Base-by-base conservation (phyloP, 768 basidiomycete species). In the Suillus decipiens region DNA sequence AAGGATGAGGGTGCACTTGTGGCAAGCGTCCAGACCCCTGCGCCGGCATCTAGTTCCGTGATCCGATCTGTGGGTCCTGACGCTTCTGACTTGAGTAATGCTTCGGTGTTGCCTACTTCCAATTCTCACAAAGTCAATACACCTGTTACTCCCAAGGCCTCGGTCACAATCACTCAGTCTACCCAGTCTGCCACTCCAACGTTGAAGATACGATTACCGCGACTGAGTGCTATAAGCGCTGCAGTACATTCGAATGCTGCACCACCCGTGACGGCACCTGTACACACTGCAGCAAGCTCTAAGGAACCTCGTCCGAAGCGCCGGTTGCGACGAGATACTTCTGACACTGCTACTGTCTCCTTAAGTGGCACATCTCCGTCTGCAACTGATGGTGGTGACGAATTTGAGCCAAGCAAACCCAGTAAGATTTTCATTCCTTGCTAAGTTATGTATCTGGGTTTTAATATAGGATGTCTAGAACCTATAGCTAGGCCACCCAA, bases 91-190 rank as follows among this genome's bases (percentile, higher is more conserved):
- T 56, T 56, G 37, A 22, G 24, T 28, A 36, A 22, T 37, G 14
- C 55, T 37, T 24, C 24, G 15, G 24, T 37, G 17, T 39, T 39
- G 24, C 22, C 37, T 19, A 12, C 51, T 19, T 34, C 51, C 37
- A 56, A 56, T 56, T 15, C 24, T 39, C 55, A 36, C n/a, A 56
- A 36, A 60, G 31, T 42, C 31, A 28, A 48, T 33, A 68, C 77
- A 24, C 75, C 75, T 31, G 61, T 59, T 53, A 75, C 74, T 39
- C 74, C 74, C 39, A 77, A 75, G 57, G 71, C 74, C n/a, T 74
- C 74, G 14, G 68, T 75, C 36, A 77, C 71, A 1, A 74, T 77
- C 63, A 75, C 75, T 14, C 75, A 75, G 41, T 74, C 74, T 2
- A 62, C 63, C 41, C 64, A 71, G 48, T 76, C 74, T 9, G 67